phyloP scores from a whole-genome alignment of 75 land plant genomes.

The Isoetes taiwanensis region DNA sequence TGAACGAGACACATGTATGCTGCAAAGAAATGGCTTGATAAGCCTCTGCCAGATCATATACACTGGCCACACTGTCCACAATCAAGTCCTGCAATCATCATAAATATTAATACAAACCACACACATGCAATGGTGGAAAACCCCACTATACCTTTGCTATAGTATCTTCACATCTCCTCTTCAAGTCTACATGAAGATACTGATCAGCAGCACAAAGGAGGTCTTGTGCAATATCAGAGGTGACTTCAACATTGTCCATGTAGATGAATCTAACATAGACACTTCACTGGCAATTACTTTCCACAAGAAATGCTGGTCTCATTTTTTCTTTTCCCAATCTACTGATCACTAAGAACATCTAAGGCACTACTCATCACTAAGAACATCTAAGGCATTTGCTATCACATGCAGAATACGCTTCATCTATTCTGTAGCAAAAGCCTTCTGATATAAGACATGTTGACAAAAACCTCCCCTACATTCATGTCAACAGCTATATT shows the following conservation, averaged over 20 bases:
- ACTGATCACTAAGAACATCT: background rate
- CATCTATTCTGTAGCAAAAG: too few species aligned
- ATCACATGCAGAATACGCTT: too few species aligned
- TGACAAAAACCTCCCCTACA: too few species aligned
- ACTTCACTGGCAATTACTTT: too few species aligned
- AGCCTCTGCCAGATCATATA: constrained; percentile 84
- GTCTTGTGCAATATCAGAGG: constrained; percentile 63
- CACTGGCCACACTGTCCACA: constrained; percentile 60
- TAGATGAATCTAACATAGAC: constrained; percentile 84
- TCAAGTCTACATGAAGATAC: constrained; percentile 84
- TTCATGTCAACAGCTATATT: too few species aligned
- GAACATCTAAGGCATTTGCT: too few species aligned
- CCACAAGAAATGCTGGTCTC: too few species aligned
- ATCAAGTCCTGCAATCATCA: constrained; percentile 48
- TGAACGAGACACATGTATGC: constrained; percentile 69
- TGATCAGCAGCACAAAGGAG: constrained; percentile 92
- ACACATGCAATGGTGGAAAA: too few species aligned
- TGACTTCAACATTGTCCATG: constrained; percentile 71
- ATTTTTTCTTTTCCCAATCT: too few species aligned
- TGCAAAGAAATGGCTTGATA: constrained; percentile 67
- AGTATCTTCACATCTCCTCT: constrained; percentile 70
- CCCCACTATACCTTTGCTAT: constrained; percentile 90
- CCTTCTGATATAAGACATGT: too few species aligned
- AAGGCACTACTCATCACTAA: background rate
- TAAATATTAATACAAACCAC: background rate